Base-by-base conservation (phyloP, 257 asterid species). In the Solanum piurae region DNA sequence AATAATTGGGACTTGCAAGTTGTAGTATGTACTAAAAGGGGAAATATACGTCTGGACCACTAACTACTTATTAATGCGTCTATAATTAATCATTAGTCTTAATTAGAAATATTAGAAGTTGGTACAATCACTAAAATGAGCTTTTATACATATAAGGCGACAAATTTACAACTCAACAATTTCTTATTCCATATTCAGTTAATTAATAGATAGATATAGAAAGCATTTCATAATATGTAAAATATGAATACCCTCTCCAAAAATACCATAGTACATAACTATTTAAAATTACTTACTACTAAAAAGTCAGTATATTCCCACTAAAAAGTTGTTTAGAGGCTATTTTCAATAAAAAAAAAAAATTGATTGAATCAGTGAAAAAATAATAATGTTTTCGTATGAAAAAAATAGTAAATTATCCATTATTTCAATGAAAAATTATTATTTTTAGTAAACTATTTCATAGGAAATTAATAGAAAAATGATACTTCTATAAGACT, bases 361-460 rank as follows among this genome's bases (percentile, higher is more conserved):
- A 1, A 13, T 60, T 21, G 4, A 60, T 60, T 23, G 29, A 60
- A 0, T 23, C 6, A 21, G 3, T 23, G 12, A 60, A 23, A 18
- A 11, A 5, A 55, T 55, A 60, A 0, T 21, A 21, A 55, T 60
- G 0, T 21, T 62, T 62, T 0, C 1, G 25, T 60, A 4, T 1
- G 10, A 58, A 58, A 58, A 58, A 58, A 58, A 20, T 7, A 20
- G 3, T 18, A 18, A 55, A 3, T 60, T 46, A 12, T 46, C 6
- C 0, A n/a, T 2, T 62, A 62, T 62, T 10, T 62, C 0, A 23
- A 23, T 23, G 1, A 60, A 9, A 60, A 60, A 23, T 1, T 2
- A 0, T 0, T 62, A n/a, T n/a, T 55, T 62, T 62, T 4, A n/a
- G 27, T 64, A n/a, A 64, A 13, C 33, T 64, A 2, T n/a, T 64